These are phyloP conservation scores for Pseudogymnoascus sp. DNA, from an alignment of 2,329 filamentous ascomycete species.

Conservation along the genomic window DNA sequence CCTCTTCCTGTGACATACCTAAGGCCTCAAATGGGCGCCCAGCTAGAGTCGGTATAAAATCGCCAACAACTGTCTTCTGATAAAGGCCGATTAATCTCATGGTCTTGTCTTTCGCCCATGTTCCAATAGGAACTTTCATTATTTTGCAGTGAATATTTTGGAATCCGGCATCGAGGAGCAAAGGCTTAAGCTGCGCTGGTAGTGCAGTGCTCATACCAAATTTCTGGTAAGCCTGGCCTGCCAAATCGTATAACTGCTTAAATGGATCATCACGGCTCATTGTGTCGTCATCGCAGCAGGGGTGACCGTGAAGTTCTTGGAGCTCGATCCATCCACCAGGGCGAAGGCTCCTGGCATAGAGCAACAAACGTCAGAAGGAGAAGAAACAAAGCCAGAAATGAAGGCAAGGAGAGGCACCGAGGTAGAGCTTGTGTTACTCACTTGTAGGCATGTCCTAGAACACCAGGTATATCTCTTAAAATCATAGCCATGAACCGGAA, in stretches of 20 bases:
- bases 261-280: conserved; percentile 22
- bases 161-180: conserved; percentile 41
- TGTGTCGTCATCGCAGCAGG: not conserved
- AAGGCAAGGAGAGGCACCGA: not conserved
- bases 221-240: conserved; percentile 18
- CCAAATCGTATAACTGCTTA: conserved; percentile 17
- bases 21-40: conserved; percentile 4
- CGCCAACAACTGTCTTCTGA: conserved; percentile 11
- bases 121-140: conserved; percentile 47
- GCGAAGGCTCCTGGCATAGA: not conserved
- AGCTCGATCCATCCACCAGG: conserved; percentile 1
- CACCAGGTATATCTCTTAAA: not conserved
- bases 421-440: not conserved
- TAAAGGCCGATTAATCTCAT: conserved; percentile 19
- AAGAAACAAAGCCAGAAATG: not conserved
- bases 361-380: not conserved
- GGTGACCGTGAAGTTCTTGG: not conserved
- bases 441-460: not conserved
- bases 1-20: not conserved
- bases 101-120: conserved; percentile 39
- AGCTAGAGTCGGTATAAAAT: conserved; percentile 8
- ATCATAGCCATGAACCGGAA: not conserved
- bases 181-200: conserved; percentile 19
- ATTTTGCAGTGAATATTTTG: conserved; percentile 44
- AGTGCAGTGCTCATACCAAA: conserved; percentile 19